A percentile compares a stretch with the other conserved stretches of the same genome.
These are phyloP conservation scores for Gentiana straminea DNA, from an alignment of 257 asterid species.

Conservation along the genomic window DNA sequence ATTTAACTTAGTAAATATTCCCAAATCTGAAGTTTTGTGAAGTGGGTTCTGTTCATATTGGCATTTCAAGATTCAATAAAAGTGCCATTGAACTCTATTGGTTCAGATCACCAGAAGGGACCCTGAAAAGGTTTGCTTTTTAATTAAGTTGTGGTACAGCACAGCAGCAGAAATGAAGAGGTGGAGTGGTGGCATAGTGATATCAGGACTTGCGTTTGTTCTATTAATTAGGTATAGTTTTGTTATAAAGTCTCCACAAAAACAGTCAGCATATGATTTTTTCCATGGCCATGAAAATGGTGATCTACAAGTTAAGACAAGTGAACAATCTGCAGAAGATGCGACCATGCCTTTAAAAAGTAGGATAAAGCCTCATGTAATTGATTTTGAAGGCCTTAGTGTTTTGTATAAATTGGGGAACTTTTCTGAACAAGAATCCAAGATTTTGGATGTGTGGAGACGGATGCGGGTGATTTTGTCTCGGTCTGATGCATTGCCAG, in stretches of 20 bases:
- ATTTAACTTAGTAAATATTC: neutral
- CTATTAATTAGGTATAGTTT: constrained; percentile 43
- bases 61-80: neutral
- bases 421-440: constrained; percentile 28
- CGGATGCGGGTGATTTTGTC: constrained; percentile 56
- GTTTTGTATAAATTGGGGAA: constrained; percentile 43
- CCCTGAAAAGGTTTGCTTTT: neutral
- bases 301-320: constrained; percentile 8
- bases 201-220: constrained; percentile 41
- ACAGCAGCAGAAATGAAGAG: constrained; percentile 46
- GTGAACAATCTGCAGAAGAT: constrained; percentile 15
- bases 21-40: constrained; percentile 2
- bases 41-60: neutral
- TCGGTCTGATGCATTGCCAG: constrained; percentile 81
- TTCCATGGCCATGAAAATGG: constrained; percentile 42
- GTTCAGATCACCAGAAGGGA: neutral
- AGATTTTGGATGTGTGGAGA: constrained; percentile 48
- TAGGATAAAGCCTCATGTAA: constrained; percentile 34
- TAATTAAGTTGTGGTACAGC: neutral
- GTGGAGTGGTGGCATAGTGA: constrained; percentile 62
- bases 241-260: constrained; percentile 35
- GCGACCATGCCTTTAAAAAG: constrained; percentile 13
- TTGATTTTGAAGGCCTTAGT: constrained; percentile 36
- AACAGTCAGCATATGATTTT: constrained; percentile 56
- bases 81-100: constrained; percentile 4